Base-by-base conservation (phyloP, 371 early-diverging fungal species). In the Lichtheimia corymbifera region DNA sequence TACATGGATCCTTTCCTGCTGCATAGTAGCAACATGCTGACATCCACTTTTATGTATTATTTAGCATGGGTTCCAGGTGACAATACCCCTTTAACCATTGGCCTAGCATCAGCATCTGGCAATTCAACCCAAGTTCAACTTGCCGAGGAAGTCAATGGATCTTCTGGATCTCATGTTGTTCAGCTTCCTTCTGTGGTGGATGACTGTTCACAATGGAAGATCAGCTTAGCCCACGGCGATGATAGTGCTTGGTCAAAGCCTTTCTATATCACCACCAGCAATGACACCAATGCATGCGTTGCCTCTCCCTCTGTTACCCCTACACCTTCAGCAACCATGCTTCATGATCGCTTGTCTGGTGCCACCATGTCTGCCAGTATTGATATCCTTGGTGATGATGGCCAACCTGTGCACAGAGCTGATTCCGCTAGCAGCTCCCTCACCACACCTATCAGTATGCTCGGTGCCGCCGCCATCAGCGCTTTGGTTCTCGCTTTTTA, bases 21-120 rank as follows among this genome's bases (percentile, higher is more conserved):
- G 1, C 47, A 17, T 6, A 47, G 9, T 22, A 0, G 2, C 47
- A 35, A 11, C 11, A 11, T 9, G 2, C 11, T n/a, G 22, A 47
- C 22, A 47, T 47, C 11, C n/a, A 47, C 11, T 22, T 47, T 47
- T 0, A 18, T 22, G n/a, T 12, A 14, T 2, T 22, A n/a, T 18
- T 9, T 47, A 47, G 47, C 47, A 18, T 47, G 47, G 47, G n/a
- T 47, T 22, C 47, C 47, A n/a, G 47, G 47, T 47, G 47, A 47
- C n/a, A 22, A 47, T 5, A 22, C n/a, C 14, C 47, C n/a, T 22
- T 5, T 47, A n/a, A 47, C 18, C 11, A 47, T 47, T 18, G 47
- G 22, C 11, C 15, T 47, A 9, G n/a, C 47, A 7, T 11, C 47
- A n/a, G 47, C 47, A 5, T n/a, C 47, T 7, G 22, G n/a, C 47